phyloP scores from a whole-genome alignment of 192 early-diverging fungal genomes.

The Powellomyces hirtus region DNA sequence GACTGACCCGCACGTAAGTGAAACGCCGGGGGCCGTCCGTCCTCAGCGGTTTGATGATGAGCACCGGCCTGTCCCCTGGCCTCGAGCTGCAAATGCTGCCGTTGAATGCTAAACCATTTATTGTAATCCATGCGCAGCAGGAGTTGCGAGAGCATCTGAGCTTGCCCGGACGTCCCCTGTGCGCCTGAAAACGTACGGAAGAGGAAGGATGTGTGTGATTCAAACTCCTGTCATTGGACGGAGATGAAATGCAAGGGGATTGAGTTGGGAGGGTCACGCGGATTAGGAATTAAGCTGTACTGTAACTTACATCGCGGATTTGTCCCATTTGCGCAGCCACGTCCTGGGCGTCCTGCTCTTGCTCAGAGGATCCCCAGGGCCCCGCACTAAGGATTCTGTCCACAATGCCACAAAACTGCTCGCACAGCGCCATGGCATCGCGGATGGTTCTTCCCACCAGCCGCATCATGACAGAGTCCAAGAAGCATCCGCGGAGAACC shows the following conservation, averaged over 20 bases:
- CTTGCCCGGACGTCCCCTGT: conserved; percentile 16
- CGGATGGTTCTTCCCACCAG: conserved; percentile 12
- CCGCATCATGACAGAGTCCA: not conserved
- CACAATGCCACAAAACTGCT: conserved; percentile 30
- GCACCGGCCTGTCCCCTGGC: too few relatives aligned
- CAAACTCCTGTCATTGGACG: conserved; percentile 40
- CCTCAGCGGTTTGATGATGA: too few relatives aligned
- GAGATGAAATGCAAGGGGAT: not conserved
- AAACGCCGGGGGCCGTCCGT: too few relatives aligned
- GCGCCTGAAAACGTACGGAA: conserved; percentile 34
- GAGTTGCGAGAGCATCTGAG: conserved; percentile 10
- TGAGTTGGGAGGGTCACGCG: not conserved
- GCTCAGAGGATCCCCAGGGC: not conserved
- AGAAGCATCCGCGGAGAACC: conserved; percentile 33
- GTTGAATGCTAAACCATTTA: conserved; percentile 25
- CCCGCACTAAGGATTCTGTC: conserved; percentile 15
- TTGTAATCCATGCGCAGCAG: conserved; percentile 39
- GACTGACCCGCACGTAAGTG: too few relatives aligned
- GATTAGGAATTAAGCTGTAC: not conserved
- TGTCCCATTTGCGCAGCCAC: not conserved
- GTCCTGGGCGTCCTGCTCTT: not conserved
- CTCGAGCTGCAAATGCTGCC: too few relatives aligned
- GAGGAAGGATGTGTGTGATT: conserved; percentile 27
- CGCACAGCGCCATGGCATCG: conserved; percentile 9
- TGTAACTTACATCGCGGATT: not conserved